Evolutionary conservation across 1,284 basidiomycete species (phyloP).

Genomic region (Entoloma clypeatum): DNA sequence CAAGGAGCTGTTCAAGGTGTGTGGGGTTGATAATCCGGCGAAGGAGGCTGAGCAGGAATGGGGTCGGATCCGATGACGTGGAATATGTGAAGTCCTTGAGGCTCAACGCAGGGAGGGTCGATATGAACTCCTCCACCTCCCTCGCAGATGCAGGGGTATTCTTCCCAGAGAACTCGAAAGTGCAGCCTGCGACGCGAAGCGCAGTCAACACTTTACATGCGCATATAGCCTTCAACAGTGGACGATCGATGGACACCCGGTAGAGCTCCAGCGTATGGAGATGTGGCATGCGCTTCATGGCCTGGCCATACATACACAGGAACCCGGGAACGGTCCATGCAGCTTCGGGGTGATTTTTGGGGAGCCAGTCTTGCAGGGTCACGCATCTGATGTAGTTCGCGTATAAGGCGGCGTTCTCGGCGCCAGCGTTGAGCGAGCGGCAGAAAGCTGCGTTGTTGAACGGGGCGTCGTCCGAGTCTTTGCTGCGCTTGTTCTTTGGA

Average conservation of each 20-base stretch:
- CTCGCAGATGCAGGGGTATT: not conserved
- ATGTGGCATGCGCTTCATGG: conserved; percentile 16
- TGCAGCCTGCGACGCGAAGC: not conserved
- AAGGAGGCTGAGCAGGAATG: not conserved
- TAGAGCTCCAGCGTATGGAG: conserved; percentile 8
- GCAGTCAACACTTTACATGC: conserved; percentile 7
- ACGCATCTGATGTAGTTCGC: conserved; percentile 13
- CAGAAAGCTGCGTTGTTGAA: conserved; percentile 19
- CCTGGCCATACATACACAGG: conserved; percentile 13
- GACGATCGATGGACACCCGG: conserved; percentile 3
- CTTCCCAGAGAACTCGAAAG: not conserved
- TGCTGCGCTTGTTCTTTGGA: not conserved
- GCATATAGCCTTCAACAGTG: conserved; percentile 12
- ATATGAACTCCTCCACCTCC: too few species aligned
- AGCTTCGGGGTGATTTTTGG: not conserved
- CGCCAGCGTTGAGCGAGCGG: conserved; percentile 18
- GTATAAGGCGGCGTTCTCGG: conserved; percentile 13
- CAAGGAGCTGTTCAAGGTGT: conserved; percentile 4
- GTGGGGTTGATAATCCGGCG: conserved; percentile 2
- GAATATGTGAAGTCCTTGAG: not conserved
- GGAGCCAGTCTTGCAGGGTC: conserved; percentile 9
- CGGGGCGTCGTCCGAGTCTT: not conserved
- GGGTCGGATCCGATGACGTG: not conserved
- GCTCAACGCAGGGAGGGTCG: not conserved
- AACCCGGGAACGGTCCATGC: conserved; percentile 8